Evolutionary conservation across 2,329 filamentous ascomycete genomes (phyloP).

Genomic region (Rachicladosporium sp.): DNA sequence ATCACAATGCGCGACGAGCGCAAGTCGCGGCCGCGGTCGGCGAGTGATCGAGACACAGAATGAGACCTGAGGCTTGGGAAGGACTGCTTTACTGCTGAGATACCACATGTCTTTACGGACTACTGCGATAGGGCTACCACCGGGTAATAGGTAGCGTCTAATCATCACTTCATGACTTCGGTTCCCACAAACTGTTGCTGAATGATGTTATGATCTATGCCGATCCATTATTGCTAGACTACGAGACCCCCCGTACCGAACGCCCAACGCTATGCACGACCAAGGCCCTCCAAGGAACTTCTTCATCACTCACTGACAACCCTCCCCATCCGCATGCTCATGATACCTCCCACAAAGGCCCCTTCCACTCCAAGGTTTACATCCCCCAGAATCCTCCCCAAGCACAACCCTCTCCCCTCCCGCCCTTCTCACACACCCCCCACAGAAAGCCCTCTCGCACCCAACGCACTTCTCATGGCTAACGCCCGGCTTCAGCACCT

Average conservation of each 20-base stretch:
- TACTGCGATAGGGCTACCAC: background rate
- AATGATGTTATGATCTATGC: background rate
- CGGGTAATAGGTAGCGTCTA: background rate
- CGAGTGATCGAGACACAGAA: background rate
- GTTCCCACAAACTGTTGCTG: background rate
- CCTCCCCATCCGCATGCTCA: conserved; percentile 23
- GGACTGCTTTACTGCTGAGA: background rate
- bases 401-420: conserved; percentile 14
- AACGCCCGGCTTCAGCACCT: conserved; percentile 27
- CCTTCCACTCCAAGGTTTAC: conserved; percentile 27
- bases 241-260: too few species aligned
- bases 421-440: conserved; percentile 25
- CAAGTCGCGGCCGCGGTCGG: background rate
- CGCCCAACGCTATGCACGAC: too few species aligned
- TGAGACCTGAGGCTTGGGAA: background rate
- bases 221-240: too few species aligned
- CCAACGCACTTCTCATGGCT: conserved; percentile 27
- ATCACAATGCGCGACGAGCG: background rate
- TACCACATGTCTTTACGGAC: conserved; percentile 1
- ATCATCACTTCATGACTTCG: background rate
- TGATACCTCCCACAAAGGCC: conserved; percentile 25
- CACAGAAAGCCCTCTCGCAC: conserved; percentile 32
- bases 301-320: conserved; percentile 7
- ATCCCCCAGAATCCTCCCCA: conserved; percentile 23
- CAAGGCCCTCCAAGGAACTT: too few species aligned